phyloP scores from a whole-genome alignment of 176 grass and related monocot species.

The Eleusine indica region DNA sequence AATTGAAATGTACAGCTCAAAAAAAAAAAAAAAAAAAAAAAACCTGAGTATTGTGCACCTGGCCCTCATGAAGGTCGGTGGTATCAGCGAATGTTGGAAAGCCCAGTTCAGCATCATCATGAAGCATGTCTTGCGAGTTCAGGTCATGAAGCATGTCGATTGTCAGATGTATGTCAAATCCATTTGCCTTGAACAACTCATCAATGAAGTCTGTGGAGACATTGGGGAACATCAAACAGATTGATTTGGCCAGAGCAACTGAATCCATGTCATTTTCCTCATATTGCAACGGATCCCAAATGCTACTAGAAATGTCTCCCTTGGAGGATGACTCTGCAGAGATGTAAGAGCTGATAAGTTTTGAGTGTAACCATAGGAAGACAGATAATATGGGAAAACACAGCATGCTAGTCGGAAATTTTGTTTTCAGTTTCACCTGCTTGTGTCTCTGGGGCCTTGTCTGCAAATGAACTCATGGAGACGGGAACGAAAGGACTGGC shows the following conservation, averaged over 20 bases:
- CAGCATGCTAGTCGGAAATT: neutral
- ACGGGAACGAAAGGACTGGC: slow-evolving; percentile 41
- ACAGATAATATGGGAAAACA: slow-evolving; percentile 1
- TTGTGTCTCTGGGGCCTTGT: slow-evolving; percentile 24
- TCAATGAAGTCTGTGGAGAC: slow-evolving; percentile 44
- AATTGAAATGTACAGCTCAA: neutral
- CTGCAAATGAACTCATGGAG: slow-evolving; percentile 14
- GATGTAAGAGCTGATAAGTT: neutral
- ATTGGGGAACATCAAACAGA: slow-evolving; percentile 36
- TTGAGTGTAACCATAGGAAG: neutral
- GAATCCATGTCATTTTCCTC: slow-evolving; percentile 42
- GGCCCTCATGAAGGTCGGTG: neutral
- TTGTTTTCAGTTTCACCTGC: slow-evolving; percentile 18
- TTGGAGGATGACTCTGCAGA: slow-evolving; percentile 35
- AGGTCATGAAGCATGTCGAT: slow-evolving; percentile 41
- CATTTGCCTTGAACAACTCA: slow-evolving; percentile 39
- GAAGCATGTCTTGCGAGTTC: slow-evolving; percentile 28
- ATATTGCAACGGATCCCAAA: neutral
- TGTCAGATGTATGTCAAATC: slow-evolving; percentile 42
- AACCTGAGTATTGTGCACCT: neutral
- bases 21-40: neutral
- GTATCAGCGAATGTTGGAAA: neutral
- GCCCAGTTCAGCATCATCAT: slow-evolving; percentile 26
- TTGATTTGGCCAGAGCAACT: slow-evolving; percentile 21
- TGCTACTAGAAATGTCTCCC: slow-evolving; percentile 3